Conservation (phyloP, 495 filamentous ascomycete species). For the Penicillium mononematosum region DNA sequence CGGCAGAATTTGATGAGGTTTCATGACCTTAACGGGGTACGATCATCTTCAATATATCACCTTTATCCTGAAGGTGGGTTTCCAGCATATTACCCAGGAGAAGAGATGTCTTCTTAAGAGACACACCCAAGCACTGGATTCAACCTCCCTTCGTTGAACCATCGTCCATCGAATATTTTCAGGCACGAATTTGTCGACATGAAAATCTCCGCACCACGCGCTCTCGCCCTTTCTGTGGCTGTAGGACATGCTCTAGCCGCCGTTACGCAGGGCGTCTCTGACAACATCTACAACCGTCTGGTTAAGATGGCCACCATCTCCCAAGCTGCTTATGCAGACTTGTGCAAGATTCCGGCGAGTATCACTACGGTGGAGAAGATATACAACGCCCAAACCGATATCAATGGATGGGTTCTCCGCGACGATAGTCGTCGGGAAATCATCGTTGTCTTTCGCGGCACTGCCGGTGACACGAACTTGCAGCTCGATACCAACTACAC, state of each 20-base stretch:
- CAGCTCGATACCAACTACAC: not conserved
- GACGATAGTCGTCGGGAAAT: not conserved
- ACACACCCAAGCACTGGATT: not conserved
- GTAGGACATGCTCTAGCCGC: not conserved
- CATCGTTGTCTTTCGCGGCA: not conserved
- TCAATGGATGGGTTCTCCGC: not conserved
- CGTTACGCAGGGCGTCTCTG: not conserved
- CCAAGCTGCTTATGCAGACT: not conserved
- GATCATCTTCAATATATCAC: not conserved
- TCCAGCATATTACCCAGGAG: not conserved
- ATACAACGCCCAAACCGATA: not conserved
- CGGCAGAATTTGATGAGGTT: not conserved
- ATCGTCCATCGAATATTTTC: not conserved
- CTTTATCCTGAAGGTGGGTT: not conserved
- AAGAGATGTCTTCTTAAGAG: not conserved
- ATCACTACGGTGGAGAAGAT: not conserved
- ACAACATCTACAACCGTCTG: not conserved
- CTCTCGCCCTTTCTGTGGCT: not conserved
- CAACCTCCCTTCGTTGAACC: not conserved
- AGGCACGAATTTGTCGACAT: not conserved
- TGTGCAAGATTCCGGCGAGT: not conserved
- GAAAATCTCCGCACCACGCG: not conserved
- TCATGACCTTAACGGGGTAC: not conserved
- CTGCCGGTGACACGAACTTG: not conserved
- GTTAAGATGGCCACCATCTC: not conserved